These are phyloP conservation scores for Ceratobasidium sp. DNA, from an alignment of 1,284 basidiomycete species.

Conservation along the genomic window DNA sequence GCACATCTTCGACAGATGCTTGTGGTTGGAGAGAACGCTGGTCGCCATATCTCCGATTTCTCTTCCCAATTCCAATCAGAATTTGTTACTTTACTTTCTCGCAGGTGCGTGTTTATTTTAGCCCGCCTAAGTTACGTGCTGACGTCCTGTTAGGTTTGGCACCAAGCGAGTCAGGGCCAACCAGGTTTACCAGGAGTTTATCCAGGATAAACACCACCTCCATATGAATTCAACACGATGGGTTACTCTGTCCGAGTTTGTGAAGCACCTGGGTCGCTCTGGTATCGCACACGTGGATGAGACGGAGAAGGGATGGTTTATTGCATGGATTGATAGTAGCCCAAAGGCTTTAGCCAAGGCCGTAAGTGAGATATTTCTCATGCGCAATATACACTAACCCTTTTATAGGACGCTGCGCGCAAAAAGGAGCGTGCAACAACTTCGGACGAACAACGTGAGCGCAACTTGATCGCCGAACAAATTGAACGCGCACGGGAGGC, in stretches of 20 bases:
- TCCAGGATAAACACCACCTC: conserved; percentile 92
- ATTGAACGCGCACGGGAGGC: conserved; percentile 82
- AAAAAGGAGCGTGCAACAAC: conserved; percentile 93
- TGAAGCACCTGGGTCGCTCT: conserved; percentile 88
- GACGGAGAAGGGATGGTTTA: conserved; percentile 97
- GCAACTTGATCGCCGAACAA: conserved; percentile 91
- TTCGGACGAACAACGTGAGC: conserved; percentile 95
- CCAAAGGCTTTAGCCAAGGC: conserved; percentile 93
- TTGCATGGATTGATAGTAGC: conserved; percentile 96
- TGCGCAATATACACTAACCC: conserved; percentile 31
- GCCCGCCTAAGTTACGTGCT: neutral
- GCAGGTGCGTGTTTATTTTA: conserved; percentile 67
- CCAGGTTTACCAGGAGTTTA: conserved; percentile 98
- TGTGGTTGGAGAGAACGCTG: conserved; percentile 92
- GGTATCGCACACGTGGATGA: conserved; percentile 95
- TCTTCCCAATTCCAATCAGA: conserved; percentile 91
- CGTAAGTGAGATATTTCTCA: conserved; percentile 62
- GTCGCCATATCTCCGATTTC: conserved; percentile 91
- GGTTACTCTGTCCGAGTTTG: conserved; percentile 96
- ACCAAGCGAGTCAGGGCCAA: conserved; percentile 96
- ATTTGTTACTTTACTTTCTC: conserved; percentile 88
- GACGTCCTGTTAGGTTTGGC: conserved; percentile 72
- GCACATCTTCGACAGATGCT: conserved; percentile 96
- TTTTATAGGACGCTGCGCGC: conserved; percentile 78
- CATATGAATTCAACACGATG: conserved; percentile 99